Evolutionary conservation across 805 yeast genomes (phyloP).

Genomic region (Tetrapisispora taiwanensis): DNA sequence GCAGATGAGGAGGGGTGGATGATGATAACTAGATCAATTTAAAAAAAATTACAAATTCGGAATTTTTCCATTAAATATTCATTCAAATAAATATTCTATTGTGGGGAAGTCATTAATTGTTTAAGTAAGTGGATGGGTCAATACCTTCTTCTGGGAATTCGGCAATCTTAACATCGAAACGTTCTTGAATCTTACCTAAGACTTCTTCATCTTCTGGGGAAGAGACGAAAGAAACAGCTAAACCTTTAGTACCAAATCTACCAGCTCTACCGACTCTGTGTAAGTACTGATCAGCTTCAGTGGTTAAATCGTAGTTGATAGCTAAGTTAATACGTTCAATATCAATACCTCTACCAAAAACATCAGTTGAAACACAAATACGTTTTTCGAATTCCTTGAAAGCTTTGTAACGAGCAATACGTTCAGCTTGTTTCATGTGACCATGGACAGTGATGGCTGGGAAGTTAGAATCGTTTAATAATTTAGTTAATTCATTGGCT

Average conservation of each 20-base stretch:
- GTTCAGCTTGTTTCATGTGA: conserved; percentile 92
- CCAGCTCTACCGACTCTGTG: conserved; percentile 99
- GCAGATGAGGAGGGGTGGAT: neutral
- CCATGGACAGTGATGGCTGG: conserved; percentile 96
- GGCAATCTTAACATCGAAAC: conserved; percentile 91
- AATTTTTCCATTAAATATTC: neutral
- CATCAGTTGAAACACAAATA: conserved; percentile 97
- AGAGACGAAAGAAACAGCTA: conserved; percentile 84
- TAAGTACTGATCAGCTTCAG: conserved; percentile 93
- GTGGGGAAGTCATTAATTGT: conserved; percentile 1
- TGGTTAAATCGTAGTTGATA: conserved; percentile 92
- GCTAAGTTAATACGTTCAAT: conserved; percentile 97
- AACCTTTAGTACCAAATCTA: conserved; percentile 98
- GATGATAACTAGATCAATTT: too few species aligned
- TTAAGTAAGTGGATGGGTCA: conserved; percentile 4
- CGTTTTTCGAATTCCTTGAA: conserved; percentile 98
- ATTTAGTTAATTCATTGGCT: conserved; percentile 83
- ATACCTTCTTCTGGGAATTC: conserved; percentile 75
- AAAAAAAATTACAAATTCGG: neutral
- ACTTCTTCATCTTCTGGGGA: conserved; percentile 82
- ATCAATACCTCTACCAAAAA: conserved; percentile 98
- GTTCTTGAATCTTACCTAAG: conserved; percentile 84
- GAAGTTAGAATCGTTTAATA: conserved; percentile 85
- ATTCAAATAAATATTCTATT: neutral
- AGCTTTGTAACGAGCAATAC: conserved; percentile 91